A percentile compares a stretch with the other conserved stretches of the same genome.
Evolutionary conservation across 208 protist genomes (phyloP).

Genomic region (Blechomonas ayalai): DNA sequence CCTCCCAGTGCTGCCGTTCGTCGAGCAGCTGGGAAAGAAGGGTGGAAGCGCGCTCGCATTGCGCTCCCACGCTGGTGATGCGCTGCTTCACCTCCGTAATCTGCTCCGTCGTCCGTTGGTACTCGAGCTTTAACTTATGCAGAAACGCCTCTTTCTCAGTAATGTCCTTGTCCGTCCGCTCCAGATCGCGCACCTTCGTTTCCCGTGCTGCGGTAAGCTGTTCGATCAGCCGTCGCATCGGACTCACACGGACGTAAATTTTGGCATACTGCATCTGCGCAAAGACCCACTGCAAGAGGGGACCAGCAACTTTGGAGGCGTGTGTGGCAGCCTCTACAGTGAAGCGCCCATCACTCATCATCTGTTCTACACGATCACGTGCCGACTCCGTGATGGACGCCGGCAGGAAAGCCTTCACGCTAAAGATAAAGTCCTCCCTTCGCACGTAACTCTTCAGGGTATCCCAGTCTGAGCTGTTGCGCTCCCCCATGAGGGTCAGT

Average conservation of each 20-base stretch:
- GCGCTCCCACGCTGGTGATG: slow-evolving; percentile 74
- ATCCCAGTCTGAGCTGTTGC: slow-evolving; percentile 88
- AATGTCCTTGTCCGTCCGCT: slow-evolving; percentile 74
- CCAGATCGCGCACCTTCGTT: slow-evolving; percentile 42
- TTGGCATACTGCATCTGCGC: slow-evolving; percentile 94
- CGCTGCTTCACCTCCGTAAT: slow-evolving; percentile 87
- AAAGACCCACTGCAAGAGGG: slow-evolving; percentile 95
- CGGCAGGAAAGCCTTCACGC: slow-evolving; percentile 94
- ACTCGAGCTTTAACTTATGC: slow-evolving; percentile 89
- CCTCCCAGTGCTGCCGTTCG: slow-evolving; percentile 94
- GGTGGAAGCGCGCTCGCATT: slow-evolving; percentile 89
- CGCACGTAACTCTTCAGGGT: slow-evolving; percentile 90
- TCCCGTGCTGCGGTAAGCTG: slow-evolving; percentile 74
- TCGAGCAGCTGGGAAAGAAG: slow-evolving; percentile 90
- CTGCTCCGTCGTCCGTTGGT: slow-evolving; percentile 92
- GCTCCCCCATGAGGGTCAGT: slow-evolving; percentile 77
- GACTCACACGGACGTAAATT: slow-evolving; percentile 90
- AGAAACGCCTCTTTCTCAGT: slow-evolving; percentile 81
- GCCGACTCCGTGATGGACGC: slow-evolving; percentile 67
- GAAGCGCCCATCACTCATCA: slow-evolving; percentile 90
- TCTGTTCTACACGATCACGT: slow-evolving; percentile 42
- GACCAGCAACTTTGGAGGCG: slow-evolving; percentile 96
- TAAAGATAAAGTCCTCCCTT: slow-evolving; percentile 91
- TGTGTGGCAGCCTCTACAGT: slow-evolving; percentile 92
- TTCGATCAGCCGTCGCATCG: slow-evolving; percentile 91